These are phyloP conservation scores for Naegleria fowleri DNA, from an alignment of 208 protist genomes.

Conservation along the genomic window DNA sequence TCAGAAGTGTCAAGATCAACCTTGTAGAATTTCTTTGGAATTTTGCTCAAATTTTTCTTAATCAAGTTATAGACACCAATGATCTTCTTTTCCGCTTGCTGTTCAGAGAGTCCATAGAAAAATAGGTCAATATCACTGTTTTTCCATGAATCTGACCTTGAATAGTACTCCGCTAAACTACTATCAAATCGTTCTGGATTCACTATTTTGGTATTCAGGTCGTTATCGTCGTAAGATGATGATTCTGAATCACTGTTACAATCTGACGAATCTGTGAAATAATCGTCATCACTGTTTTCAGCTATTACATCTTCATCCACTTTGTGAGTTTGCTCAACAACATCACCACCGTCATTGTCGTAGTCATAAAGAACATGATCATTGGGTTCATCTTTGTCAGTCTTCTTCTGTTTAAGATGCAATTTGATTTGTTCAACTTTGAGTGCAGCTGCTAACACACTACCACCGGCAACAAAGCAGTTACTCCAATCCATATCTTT, in stretches of 20 bases:
- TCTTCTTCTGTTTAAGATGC: not conserved
- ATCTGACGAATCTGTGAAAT: not conserved
- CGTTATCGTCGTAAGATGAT: not conserved
- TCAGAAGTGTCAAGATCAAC: not conserved
- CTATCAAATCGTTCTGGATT: not conserved
- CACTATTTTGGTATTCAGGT: not conserved
- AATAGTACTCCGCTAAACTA: not conserved
- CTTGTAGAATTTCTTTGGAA: not conserved
- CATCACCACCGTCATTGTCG: not conserved
- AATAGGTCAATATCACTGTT: not conserved
- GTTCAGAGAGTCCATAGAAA: not conserved
- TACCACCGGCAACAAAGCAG: not conserved
- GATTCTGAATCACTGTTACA: not conserved
- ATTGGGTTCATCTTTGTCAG: not conserved
- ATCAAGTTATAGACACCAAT: not conserved
- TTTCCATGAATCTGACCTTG: not conserved
- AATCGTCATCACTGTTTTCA: not conserved
- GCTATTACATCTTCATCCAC: not conserved
- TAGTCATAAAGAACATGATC: not conserved
- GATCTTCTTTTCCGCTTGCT: slow-evolving; percentile 8
- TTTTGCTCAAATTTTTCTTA: not conserved
- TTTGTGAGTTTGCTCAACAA: not conserved
- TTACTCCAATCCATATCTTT: not conserved
- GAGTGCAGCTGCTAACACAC: not conserved
- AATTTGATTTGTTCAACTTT: not conserved